Conservation (phyloP, 2,329 filamentous ascomycete species). For the Arthroderma sp. region DNA sequence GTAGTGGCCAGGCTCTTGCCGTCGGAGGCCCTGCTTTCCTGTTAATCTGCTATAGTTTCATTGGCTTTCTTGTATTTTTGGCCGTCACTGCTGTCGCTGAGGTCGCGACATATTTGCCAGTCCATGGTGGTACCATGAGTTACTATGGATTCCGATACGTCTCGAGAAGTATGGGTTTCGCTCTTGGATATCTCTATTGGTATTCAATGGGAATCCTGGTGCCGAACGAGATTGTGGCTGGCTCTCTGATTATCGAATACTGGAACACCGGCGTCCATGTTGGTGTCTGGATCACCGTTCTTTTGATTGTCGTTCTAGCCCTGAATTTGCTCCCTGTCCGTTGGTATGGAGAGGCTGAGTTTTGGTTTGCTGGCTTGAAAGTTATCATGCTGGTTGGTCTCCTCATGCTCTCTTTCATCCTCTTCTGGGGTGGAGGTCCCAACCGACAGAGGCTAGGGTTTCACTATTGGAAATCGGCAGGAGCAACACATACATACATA, state of each 20-base stretch:
- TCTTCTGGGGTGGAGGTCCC: conserved; percentile 46
- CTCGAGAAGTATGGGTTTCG: conserved; percentile 29
- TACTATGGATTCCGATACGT: conserved; percentile 33
- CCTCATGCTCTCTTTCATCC: conserved; percentile 39
- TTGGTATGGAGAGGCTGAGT: conserved; percentile 42
- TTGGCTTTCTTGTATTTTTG: conserved; percentile 34
- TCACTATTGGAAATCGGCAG: conserved; percentile 37
- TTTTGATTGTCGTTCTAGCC: conserved; percentile 45
- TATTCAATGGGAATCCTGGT: conserved; percentile 35
- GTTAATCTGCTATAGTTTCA: conserved; percentile 39
- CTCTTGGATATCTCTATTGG: conserved; percentile 36
- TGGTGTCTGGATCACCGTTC: conserved; percentile 41
- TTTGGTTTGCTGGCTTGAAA: conserved; percentile 41
- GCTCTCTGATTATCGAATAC: conserved; percentile 51
- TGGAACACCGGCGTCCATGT: conserved; percentile 39
- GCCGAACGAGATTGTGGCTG: conserved; percentile 51
- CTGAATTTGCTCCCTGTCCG: conserved; percentile 37
- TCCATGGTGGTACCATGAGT: conserved; percentile 32
- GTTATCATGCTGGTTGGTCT: conserved; percentile 40
- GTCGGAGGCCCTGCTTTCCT: conserved; percentile 41
- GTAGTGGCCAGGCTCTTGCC: conserved; percentile 40
- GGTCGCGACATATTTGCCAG: conserved; percentile 30
- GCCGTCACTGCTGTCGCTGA: conserved; percentile 36
- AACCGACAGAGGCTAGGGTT: conserved; percentile 38
- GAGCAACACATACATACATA: conserved; percentile 37